These are phyloP conservation scores for Delitschia confertaspora DNA, from an alignment of 495 filamentous ascomycete genomes.

Conservation along the genomic window DNA sequence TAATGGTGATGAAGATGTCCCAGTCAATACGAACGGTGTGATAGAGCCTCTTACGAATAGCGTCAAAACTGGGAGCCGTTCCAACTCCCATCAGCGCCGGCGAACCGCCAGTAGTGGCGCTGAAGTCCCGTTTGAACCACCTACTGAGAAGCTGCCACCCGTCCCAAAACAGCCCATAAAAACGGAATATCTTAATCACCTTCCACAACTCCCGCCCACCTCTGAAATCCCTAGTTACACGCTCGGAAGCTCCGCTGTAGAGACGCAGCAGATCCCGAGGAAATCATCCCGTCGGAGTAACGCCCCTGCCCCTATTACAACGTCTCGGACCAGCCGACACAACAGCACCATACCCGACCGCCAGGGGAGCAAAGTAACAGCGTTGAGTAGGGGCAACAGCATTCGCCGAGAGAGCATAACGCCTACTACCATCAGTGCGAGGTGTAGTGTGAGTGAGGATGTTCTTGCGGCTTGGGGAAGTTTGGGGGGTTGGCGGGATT, in stretches of 20 bases:
- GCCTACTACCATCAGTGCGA: constrained; percentile 9
- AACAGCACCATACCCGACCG: not conserved
- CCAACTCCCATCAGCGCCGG: constrained; percentile 11
- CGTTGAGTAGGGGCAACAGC: constrained; percentile 11
- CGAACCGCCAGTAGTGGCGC: constrained; percentile 24
- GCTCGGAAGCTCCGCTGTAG: too few relatives aligned
- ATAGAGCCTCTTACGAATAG: constrained; percentile 9
- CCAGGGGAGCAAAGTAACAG: not conserved
- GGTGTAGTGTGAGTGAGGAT: constrained; percentile 37
- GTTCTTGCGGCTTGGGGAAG: constrained; percentile 37
- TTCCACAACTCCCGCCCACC: too few relatives aligned
- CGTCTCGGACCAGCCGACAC: constrained; percentile 1
- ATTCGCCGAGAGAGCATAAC: constrained; percentile 14
- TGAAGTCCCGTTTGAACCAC: constrained; percentile 9
- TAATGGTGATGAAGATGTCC: constrained; percentile 18
- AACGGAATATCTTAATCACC: constrained; percentile 2
- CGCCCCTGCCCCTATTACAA: not conserved
- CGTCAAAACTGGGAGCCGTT: constrained; percentile 7
- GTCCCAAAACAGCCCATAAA: not conserved
- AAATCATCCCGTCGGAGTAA: constrained; percentile 8
- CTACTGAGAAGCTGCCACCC: not conserved
- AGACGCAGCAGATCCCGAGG: constrained; percentile 9
- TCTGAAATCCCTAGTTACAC: too few relatives aligned
- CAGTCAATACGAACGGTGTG: constrained; percentile 8
- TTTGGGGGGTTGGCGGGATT: constrained; percentile 29